phyloP scores from a whole-genome alignment of 495 filamentous ascomycete species.

The Chaetomidium leptoderma region DNA sequence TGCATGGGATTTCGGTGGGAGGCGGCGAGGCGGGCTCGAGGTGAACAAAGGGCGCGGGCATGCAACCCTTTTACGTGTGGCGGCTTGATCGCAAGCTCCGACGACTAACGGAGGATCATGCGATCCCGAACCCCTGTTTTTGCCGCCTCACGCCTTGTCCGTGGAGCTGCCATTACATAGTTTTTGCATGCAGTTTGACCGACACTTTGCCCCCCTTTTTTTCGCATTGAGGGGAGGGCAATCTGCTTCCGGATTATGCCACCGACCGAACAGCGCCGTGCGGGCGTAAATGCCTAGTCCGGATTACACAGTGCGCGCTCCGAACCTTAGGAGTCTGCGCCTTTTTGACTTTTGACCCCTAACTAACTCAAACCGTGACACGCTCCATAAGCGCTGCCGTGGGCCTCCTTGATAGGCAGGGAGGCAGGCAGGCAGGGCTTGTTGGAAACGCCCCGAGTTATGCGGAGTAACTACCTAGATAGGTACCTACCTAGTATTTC shows the following conservation, averaged over 20 bases:
- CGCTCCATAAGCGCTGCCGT: neutral
- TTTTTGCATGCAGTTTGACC: neutral
- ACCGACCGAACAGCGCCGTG: neutral
- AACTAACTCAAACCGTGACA: neutral
- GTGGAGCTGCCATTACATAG: neutral
- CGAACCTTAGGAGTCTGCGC: no score
- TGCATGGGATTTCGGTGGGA: no score
- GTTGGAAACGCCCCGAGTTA: no score
- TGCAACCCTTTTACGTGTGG: neutral
- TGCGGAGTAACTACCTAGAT: no score
- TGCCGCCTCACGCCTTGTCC: constrained; percentile 1
- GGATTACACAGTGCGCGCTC: constrained; percentile 2
- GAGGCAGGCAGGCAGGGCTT: no score
- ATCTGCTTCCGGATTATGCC: neutral
- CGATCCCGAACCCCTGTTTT: neutral
- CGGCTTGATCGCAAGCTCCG: neutral
- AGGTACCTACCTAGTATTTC: no score
- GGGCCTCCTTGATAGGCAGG: no score
- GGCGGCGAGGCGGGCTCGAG: no score
- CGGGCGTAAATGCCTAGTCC: neutral
- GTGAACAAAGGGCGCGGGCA: neutral
- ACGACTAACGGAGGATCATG: neutral
- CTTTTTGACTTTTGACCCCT: neutral
- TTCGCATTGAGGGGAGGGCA: no score
- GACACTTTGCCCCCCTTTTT: neutral